phyloP scores from a whole-genome alignment of 768 basidiomycete species.

The Cyathus striatus region DNA sequence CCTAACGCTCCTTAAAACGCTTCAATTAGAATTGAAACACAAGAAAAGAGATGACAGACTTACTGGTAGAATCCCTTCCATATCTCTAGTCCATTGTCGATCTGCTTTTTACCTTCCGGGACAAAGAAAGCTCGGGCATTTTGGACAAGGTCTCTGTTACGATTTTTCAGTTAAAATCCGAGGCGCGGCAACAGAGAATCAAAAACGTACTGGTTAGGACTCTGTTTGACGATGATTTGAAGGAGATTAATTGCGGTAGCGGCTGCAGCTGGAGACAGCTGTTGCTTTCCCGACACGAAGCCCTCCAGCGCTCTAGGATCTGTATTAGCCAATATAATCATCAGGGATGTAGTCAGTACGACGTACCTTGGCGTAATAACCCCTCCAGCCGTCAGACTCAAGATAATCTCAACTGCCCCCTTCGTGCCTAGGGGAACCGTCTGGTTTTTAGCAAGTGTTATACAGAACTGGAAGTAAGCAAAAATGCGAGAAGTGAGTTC shows the following conservation, averaged over 20 bases:
- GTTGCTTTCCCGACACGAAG: constrained; percentile 11
- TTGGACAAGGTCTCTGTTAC: not conserved
- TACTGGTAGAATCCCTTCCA: constrained; percentile 50
- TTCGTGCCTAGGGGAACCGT: constrained; percentile 7
- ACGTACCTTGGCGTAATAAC: constrained; percentile 30
- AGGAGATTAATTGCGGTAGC: constrained; percentile 38
- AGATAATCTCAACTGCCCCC: constrained; percentile 21
- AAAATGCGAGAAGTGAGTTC: not conserved
- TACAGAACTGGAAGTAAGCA: not conserved
- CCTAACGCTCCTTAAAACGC: constrained; percentile 35
- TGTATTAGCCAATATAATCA: not conserved
- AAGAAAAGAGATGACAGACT: constrained; percentile 6
- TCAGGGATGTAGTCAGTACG: not conserved
- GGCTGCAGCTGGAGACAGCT: constrained; percentile 17
- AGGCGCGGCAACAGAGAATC: not conserved
- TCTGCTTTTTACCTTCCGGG: constrained; percentile 13
- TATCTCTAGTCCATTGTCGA: constrained; percentile 28
- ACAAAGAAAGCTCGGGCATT: constrained; percentile 30
- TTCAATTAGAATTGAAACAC: not conserved
- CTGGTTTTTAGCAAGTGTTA: not conserved
- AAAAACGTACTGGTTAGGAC: constrained; percentile 33
- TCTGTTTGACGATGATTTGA: constrained; percentile 44
- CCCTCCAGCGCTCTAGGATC: constrained; percentile 21
- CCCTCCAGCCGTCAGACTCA: constrained; percentile 33
- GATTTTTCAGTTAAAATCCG: not conserved